These are phyloP conservation scores for Orychophragmus violaceus DNA, from an alignment of 345 rosid genomes.

Conservation along the genomic window DNA sequence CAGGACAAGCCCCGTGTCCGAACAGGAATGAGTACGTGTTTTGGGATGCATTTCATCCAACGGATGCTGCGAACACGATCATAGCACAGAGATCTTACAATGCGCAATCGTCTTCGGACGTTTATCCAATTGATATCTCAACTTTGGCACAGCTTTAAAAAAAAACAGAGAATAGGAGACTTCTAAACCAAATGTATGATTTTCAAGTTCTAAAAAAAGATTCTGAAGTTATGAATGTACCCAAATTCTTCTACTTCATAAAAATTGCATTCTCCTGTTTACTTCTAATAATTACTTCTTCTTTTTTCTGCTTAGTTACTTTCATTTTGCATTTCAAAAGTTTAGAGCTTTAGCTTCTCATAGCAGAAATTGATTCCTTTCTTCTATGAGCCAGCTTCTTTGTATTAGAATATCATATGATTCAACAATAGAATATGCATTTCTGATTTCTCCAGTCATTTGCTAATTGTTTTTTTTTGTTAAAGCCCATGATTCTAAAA, in stretches of 20 bases:
- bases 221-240: too few species aligned
- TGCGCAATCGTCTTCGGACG: conserved; percentile 41
- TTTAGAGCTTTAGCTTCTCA: neutral
- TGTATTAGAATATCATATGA: neutral
- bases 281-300: too few species aligned
- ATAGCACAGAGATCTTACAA: conserved; percentile 47
- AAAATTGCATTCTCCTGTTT: too few species aligned
- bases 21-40: conserved; percentile 47
- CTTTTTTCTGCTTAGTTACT: too few species aligned
- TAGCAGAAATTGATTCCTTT: neutral
- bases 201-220: too few species aligned
- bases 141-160: conserved; percentile 21
- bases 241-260: too few species aligned
- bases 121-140: conserved; percentile 49
- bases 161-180: too few species aligned
- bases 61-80: conserved; percentile 44
- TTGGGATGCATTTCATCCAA: conserved; percentile 79
- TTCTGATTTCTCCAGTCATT: neutral
- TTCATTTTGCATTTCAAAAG: neutral
- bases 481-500: neutral
- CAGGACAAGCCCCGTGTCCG: conserved; percentile 44
- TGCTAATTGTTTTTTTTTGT: neutral
- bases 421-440: neutral
- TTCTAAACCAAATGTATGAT: too few species aligned
- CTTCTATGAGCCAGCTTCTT: neutral